Base-by-base conservation (phyloP, 2,329 filamentous ascomycete genomes). In the Sporothrix phasma region DNA sequence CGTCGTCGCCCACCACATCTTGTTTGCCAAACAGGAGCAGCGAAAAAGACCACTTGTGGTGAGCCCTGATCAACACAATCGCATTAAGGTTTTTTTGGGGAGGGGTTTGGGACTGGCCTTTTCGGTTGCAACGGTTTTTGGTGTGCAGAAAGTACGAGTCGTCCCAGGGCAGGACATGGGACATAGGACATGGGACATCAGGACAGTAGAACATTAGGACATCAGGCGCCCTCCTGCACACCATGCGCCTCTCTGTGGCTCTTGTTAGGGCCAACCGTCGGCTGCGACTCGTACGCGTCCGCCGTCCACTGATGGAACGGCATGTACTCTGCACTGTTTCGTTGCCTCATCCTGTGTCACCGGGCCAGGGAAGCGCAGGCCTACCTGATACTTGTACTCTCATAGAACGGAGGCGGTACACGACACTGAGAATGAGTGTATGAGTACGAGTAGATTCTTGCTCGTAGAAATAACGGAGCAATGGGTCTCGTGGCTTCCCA, bases 401-500 rank as follows among this genome's bases (percentile, higher is more conserved):
- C 49, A 3, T 5, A 19, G 17, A 24, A 24, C n/a, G 17, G 10
- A 8, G 45, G 45, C 15, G 39, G 39, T 3, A 22, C 5, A 43
- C 1, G 41, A 17, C n/a, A n/a, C n/a, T n/a, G n/a, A n/a, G n/a
- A n/a, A n/a, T n/a, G n/a, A n/a, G n/a, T n/a, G n/a, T n/a, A n/a
- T n/a, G n/a, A n/a, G n/a, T n/a, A n/a, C n/a, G n/a, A n/a, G n/a
- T n/a, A n/a, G 19, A 43, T 43, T 22, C 31, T 19, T 17, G 34
- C 19, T n/a, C 41, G 11, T 10, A 51, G 53, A 37, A 26, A 41
- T 37, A 63, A 47, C 19, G 26, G 46, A 39, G 19, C 7, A 51
- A 43, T 61, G 47, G 63, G 63, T 64, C 63, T 60, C 63, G 63
- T 64, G 63, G 63, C 56, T 64, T 19, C 43, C 39, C 19, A 39